phyloP scores from a whole-genome alignment of 2,329 filamentous ascomycete species.

The Akanthomyces uredinophilus region DNA sequence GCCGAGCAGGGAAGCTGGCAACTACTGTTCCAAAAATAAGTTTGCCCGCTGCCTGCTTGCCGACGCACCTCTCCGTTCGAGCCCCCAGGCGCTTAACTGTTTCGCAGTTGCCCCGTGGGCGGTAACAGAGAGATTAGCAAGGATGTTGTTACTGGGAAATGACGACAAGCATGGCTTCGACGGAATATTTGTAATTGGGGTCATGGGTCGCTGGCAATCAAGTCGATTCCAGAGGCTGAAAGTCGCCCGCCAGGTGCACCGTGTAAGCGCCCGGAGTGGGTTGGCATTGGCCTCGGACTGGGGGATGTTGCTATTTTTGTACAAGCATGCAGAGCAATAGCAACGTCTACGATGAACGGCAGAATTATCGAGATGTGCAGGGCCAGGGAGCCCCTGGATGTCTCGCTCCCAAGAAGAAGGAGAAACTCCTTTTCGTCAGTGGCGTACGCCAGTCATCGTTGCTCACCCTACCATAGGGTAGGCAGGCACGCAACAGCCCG shows the following conservation, averaged over 20 bases:
- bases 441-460: neutral
- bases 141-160: neutral
- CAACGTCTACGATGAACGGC: neutral
- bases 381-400: neutral
- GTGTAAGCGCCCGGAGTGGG: neutral
- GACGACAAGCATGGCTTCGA: neutral
- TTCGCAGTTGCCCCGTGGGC: neutral
- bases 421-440: neutral
- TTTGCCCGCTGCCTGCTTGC: neutral
- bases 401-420: neutral
- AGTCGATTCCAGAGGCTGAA: neutral
- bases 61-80: neutral
- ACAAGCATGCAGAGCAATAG: neutral
- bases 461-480: neutral
- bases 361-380: neutral
- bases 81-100: conserved; percentile 8
- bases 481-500: neutral
- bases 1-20: no score
- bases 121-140: neutral
- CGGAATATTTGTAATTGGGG: neutral
- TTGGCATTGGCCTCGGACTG: neutral
- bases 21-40: conserved; percentile 10
- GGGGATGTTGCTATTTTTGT: neutral
- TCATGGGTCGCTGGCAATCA: neutral
- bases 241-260: neutral